Evolutionary conservation across 176 grass and related monocot genomes (phyloP).

Genomic region (Lolium perenne): DNA sequence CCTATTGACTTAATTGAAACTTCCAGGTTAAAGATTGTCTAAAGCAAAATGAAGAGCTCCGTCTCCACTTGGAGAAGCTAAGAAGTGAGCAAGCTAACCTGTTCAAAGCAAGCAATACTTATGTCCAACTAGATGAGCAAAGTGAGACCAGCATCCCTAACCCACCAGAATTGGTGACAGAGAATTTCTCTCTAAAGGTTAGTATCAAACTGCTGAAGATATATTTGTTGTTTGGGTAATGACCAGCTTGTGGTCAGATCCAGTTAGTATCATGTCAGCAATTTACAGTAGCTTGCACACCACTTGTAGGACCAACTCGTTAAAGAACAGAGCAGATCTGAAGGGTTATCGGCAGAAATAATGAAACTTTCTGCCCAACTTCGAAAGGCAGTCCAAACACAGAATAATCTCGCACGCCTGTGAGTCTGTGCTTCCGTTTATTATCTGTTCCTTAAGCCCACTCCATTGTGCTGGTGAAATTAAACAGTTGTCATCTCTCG

Average conservation of each 20-base stretch:
- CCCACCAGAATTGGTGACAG: constrained; percentile 52
- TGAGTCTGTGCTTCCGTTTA: constrained; percentile 49
- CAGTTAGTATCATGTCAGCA: constrained; percentile 11
- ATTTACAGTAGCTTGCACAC: constrained; percentile 23
- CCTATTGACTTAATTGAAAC: constrained; percentile 35
- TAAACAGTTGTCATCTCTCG: constrained; percentile 33
- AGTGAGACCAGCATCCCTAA: constrained; percentile 50
- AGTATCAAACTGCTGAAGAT: constrained; percentile 29
- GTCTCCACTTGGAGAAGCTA: constrained; percentile 67
- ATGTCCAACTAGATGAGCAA: constrained; percentile 53
- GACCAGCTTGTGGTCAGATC: constrained; percentile 11
- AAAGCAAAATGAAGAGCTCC: constrained; percentile 91
- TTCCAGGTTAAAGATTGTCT: constrained; percentile 92
- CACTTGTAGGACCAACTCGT: constrained; percentile 67
- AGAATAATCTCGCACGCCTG: constrained; percentile 72
- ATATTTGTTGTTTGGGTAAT: constrained; percentile 1
- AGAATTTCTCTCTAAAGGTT: constrained; percentile 80
- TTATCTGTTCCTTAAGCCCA: neutral
- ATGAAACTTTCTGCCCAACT: constrained; percentile 92
- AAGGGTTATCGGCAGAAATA: constrained; percentile 68
- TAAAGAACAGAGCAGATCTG: constrained; percentile 80
- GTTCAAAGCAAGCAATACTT: constrained; percentile 49
- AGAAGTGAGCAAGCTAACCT: constrained; percentile 64
- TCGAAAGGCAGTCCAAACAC: constrained; percentile 69
- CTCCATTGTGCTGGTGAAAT: neutral